phyloP scores from a whole-genome alignment of 331 rosid species.

The Malus hybrid region DNA sequence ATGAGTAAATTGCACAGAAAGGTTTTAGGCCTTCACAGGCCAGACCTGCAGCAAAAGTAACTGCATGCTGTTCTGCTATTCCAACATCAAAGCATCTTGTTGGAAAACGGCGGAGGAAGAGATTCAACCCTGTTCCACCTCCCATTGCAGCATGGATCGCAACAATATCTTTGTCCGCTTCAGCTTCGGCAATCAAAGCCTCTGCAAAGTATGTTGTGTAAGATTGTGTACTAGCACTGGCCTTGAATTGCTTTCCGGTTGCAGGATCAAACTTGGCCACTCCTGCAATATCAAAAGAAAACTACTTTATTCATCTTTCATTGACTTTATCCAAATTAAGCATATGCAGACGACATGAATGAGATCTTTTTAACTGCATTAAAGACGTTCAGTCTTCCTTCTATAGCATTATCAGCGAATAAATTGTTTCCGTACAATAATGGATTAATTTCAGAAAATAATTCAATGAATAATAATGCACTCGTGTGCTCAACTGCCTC shows the following conservation, averaged over 20 bases:
- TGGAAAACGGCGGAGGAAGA: conserved; percentile 87
- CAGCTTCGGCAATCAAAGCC: conserved; percentile 97
- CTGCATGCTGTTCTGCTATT: conserved; percentile 91
- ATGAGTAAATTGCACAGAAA: conserved; percentile 88
- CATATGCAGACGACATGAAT: neutral
- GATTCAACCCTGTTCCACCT: conserved; percentile 97
- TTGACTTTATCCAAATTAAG: neutral
- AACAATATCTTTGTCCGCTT: conserved; percentile 65
- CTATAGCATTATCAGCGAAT: neutral
- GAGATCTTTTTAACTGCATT: neutral
- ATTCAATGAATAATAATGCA: neutral
- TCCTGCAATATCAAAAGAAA: conserved; percentile 43
- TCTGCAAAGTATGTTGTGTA: conserved; percentile 93
- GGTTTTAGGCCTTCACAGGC: conserved; percentile 94
- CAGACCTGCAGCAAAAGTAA: conserved; percentile 96
- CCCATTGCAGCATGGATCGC: conserved; percentile 99
- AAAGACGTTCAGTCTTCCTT: neutral
- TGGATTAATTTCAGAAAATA: neutral
- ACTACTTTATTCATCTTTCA: neutral
- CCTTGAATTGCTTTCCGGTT: conserved; percentile 83
- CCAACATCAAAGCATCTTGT: conserved; percentile 96
- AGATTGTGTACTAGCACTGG: conserved; percentile 60
- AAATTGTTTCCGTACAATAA: neutral
- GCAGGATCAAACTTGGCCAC: conserved; percentile 88
- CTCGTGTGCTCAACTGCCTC: neutral